Evolutionary conservation across 768 basidiomycete genomes (phyloP).

Genomic region (Mycena kentingensis): DNA sequence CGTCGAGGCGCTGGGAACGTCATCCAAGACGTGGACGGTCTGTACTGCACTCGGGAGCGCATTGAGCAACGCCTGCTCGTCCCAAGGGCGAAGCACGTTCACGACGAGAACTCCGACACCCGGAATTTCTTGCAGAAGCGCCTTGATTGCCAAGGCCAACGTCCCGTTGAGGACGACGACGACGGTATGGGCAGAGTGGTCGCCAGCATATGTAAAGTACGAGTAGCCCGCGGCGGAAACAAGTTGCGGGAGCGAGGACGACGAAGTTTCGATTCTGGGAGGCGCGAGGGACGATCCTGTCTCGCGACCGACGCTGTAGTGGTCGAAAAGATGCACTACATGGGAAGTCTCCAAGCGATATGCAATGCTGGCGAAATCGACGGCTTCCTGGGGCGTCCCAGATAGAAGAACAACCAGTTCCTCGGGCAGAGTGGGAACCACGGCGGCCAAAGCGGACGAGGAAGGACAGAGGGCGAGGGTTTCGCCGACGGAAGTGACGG

Average conservation of each 20-base stretch:
- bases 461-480: slow-evolving; percentile 76
- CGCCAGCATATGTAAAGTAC: slow-evolving; percentile 79
- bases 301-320: slow-evolving; percentile 79
- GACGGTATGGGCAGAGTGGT: slow-evolving; percentile 60
- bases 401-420: slow-evolving; percentile 77
- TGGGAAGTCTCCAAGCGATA: slow-evolving; percentile 69
- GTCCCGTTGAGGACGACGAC: slow-evolving; percentile 78
- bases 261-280: slow-evolving; percentile 32
- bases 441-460: slow-evolving; percentile 64
- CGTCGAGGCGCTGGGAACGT: slow-evolving; percentile 62
- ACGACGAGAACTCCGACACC: slow-evolving; percentile 71
- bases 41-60: slow-evolving; percentile 61
- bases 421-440: slow-evolving; percentile 62
- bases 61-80: slow-evolving; percentile 59
- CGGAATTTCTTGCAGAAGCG: slow-evolving; percentile 42
- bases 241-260: slow-evolving; percentile 45
- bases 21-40: slow-evolving; percentile 74
- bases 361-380: slow-evolving; percentile 75
- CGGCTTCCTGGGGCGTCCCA: slow-evolving; percentile 79
- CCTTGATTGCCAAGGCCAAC: slow-evolving; percentile 64
- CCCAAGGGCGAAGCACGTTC: slow-evolving; percentile 85
- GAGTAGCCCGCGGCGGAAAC: slow-evolving; percentile 62
- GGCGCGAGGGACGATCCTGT: slow-evolving; percentile 55
- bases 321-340: slow-evolving; percentile 90
- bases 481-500: slow-evolving; percentile 65